These are phyloP conservation scores for Cinchona pubescens DNA, from an alignment of 257 asterid species.

Conservation along the genomic window DNA sequence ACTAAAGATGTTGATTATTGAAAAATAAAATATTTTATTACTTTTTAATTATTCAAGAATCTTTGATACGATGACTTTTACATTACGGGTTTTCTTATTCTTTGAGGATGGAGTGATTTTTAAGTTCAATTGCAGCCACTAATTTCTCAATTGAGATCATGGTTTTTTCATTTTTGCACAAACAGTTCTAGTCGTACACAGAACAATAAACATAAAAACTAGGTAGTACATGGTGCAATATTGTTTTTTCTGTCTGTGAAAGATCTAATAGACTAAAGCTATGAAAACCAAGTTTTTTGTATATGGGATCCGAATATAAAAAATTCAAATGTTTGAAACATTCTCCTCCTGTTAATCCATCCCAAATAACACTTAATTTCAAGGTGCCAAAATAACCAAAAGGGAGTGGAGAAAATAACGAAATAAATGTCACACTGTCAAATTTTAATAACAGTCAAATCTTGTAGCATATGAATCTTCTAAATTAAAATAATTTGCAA, in stretches of 20 bases:
- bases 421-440: background rate
- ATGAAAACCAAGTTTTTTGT: no score
- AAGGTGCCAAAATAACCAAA: background rate
- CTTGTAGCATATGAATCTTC: no score
- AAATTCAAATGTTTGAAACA: background rate
- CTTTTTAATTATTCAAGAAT: no score
- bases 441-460: background rate
- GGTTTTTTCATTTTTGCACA: background rate
- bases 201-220: background rate
- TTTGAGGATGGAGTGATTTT: no score
- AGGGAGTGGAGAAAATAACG: no score
- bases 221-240: background rate
- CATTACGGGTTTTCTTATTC: no score
- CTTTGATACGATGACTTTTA: no score
- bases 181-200: background rate
- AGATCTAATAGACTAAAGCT: no score
- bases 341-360: no score
- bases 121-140: background rate
- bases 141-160: background rate
- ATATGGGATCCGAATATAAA: background rate
- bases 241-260: background rate
- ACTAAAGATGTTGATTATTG: no score
- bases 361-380: background rate
- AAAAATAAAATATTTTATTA: no score
- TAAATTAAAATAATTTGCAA: background rate